These are phyloP conservation scores for Pyrenophora seminiperda DNA, from an alignment of 2,329 filamentous ascomycete genomes.

Conservation along the genomic window DNA sequence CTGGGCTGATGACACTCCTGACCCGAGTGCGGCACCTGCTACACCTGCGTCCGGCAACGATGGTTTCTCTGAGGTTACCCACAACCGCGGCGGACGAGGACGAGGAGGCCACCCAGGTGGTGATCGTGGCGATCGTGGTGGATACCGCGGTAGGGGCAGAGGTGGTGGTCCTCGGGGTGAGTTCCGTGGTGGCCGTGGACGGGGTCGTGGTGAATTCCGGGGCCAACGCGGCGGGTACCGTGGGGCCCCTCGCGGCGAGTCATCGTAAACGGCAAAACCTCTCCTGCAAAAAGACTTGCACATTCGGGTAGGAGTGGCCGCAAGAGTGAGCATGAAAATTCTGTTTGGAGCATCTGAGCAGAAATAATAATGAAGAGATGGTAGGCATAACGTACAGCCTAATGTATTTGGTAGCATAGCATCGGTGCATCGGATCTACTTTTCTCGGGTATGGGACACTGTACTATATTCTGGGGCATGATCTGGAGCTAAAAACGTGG, in stretches of 20 bases:
- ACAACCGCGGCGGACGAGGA: conserved; percentile 54
- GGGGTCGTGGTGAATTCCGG: conserved; percentile 52
- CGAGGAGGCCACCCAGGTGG: conserved; percentile 51
- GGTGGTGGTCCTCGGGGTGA: conserved; percentile 48
- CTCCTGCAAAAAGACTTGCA: conserved; percentile 12
- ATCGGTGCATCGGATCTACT: conserved; percentile 43
- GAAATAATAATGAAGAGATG: conserved; percentile 30
- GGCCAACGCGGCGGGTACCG: conserved; percentile 51
- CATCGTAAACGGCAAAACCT: conserved; percentile 20
- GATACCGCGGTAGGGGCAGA: conserved; percentile 61
- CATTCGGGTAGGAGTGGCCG: background rate
- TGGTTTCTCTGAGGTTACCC: conserved; percentile 72
- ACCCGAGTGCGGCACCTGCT: conserved; percentile 34
- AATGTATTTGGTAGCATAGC: conserved; percentile 47
- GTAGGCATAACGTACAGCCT: conserved; percentile 38
- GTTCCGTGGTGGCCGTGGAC: conserved; percentile 49
- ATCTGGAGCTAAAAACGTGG: conserved; percentile 31
- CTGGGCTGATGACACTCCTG: conserved; percentile 77
- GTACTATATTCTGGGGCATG: conserved; percentile 40
- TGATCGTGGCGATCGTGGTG: conserved; percentile 60
- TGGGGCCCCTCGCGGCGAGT: conserved; percentile 35
- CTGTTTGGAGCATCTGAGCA: conserved; percentile 33
- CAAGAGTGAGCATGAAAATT: conserved; percentile 11
- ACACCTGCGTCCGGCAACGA: conserved; percentile 56
- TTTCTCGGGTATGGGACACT: conserved; percentile 33